Base-by-base conservation (phyloP, 129 eudicot genomes). In the Helianthus tuberosus region DNA sequence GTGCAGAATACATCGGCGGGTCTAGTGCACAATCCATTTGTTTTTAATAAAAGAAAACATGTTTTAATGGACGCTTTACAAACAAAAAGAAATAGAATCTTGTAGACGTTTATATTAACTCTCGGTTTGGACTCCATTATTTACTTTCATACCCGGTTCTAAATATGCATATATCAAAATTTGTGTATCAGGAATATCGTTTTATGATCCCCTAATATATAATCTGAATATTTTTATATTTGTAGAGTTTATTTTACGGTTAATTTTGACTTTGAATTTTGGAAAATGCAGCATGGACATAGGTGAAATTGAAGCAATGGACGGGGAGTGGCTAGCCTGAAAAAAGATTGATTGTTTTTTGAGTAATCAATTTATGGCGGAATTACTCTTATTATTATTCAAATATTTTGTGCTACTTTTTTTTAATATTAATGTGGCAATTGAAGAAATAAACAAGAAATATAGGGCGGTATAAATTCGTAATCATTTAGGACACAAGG, bases 321-420 rank as follows among this genome's bases (percentile, higher is more conserved):
- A 87, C 58, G 96, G 74, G 35, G 96, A 89, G 72, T 89, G 96
- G 96, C 76, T 89, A 72, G 84, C 90, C 77, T 87, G 83, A 83
- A 71, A 71, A 76, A 66, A 69, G 77, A 75, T 79, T 74, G 89
- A 77, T 82, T 77, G 69, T 64, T 57, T 80, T 65, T 81, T 64
- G 69, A 39, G 49, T 74, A 68, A 79, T 85, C 86, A 79, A 82
- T 57, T 67, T 76, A 75, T 75, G 75, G 75, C 80, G 47, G 27
- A 48, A 41, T 68, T 66, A 52, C 62, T 53, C 13, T 23, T 53
- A 53, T n/a, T 1, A 5, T 62, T 55, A 11, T 44, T 63, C 5
- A 3, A 71, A 47, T 27, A 73, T 57, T 46, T 59, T 67, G 63
- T 68, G 13, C 68, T 41, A 46, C 68, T 44, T 57, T 68, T 57